Evolutionary conservation across 2,329 filamentous ascomycete species (phyloP), one percentile per base, ranked within the genome.

Genomic region (Seiridium cupressi): DNA sequence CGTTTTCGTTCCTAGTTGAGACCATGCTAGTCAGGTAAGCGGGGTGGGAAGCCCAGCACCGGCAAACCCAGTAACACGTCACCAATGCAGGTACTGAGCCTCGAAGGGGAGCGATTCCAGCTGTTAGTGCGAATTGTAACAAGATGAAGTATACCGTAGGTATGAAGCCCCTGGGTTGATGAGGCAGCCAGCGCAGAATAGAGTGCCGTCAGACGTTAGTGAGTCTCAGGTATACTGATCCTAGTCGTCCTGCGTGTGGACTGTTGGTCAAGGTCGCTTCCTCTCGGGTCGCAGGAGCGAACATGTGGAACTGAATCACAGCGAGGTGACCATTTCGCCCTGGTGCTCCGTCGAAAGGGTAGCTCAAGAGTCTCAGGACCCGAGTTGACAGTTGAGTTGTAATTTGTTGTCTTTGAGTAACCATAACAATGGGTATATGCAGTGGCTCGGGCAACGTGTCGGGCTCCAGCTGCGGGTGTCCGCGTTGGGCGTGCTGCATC

Each of bases 401-500:
- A 32, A 26, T 13, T 49, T 26, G 49, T 3, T 40, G 49, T 10
- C 34, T 38, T 53, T 53, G 49, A 18, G 49, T 53, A 35, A 53
- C 49, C 8, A 35, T 5, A 42, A 42, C 5, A 11, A 10, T 18
- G 51, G 51, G 11, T 31, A 11, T 18, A 26, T 55, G 51, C 51
- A 55, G 36, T 55, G 51, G 18, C 51, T 55, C 36, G 18, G 38
- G 44, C 38, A 11, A 55, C 34, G 36, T 55, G 46, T 55, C 18
- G 32, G 40, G 42, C n/a, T 34, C 51, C 40, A 32, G 38, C 51
- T 55, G 57, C 51, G 51, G 31, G n/a, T 55, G 34, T 35, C 57
- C 57, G 31, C 31, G 42, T 51, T 54, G 40, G 57, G 44, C 35
- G 38, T 49, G 51, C 57, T 38, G 42, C 40, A 53, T 32, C 53